A percentile compares a stretch with the other conserved stretches of the same genome.
These are phyloP conservation scores for Chlorencoelia australis DNA, from an alignment of 2,329 filamentous ascomycete species.

Conservation along the genomic window DNA sequence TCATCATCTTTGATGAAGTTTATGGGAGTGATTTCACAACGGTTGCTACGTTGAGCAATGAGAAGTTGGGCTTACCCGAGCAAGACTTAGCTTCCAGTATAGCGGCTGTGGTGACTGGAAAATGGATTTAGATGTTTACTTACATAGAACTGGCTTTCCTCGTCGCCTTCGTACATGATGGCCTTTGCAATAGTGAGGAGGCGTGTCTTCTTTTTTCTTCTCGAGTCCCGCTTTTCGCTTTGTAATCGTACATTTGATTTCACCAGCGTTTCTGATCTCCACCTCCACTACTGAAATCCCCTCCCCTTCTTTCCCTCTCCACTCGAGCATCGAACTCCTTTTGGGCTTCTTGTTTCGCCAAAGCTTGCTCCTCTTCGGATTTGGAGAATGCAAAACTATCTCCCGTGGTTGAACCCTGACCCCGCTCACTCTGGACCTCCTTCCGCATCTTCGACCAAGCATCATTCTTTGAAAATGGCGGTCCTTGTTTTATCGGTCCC, in stretches of 20 bases:
- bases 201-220: no score
- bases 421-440: conserved; percentile 5
- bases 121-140: no score
- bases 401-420: conserved; percentile 5
- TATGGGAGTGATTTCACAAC: no score
- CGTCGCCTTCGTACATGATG: no score
- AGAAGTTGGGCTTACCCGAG: no score
- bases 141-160: no score
- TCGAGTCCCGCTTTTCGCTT: no score
- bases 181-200: no score
- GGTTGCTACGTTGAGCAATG: no score
- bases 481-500: conserved; percentile 4
- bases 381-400: conserved; percentile 22
- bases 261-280: conserved; percentile 20
- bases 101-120: no score
- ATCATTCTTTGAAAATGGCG: conserved; percentile 5
- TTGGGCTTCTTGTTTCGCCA: conserved; percentile 21
- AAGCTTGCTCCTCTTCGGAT: conserved; percentile 14
- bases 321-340: conserved; percentile 27
- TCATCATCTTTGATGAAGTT: no score
- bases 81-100: no score
- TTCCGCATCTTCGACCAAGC: conserved; percentile 11
- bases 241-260: conserved; percentile 2
- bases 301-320: conserved; percentile 24
- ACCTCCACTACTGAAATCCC: conserved; percentile 17